phyloP scores from a whole-genome alignment of 345 rosid species.

The Sapria himalayana region DNA sequence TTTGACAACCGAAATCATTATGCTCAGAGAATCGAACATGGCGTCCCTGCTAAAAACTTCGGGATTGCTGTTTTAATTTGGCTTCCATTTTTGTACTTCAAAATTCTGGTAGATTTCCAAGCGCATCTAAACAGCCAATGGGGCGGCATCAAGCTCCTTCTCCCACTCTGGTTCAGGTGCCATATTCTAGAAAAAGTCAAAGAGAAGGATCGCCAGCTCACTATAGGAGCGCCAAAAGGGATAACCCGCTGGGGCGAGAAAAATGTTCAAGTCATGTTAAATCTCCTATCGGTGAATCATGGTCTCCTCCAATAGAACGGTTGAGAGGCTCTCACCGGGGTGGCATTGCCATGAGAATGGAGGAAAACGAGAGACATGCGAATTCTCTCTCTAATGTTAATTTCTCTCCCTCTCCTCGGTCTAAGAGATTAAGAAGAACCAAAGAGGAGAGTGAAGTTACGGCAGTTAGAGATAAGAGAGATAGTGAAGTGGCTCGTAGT shows the following conservation, averaged over 20 bases:
- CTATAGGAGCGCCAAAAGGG: conserved; percentile 20
- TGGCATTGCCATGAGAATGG: conserved; percentile 2
- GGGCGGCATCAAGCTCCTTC: too few species aligned
- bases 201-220: conserved; percentile 25
- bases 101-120: too few species aligned
- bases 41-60: too few species aligned
- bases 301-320: conserved; percentile 5
- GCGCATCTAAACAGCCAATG: too few species aligned
- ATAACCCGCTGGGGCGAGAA: conserved; percentile 19
- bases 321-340: conserved; percentile 5
- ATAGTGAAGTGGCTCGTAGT: conserved; percentile 17
- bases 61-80: too few species aligned
- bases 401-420: conserved; percentile 53
- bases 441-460: conserved; percentile 30
- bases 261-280: conserved; percentile 13
- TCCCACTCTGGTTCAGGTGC: too few species aligned
- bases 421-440: conserved; percentile 37
- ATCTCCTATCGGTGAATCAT: conserved; percentile 17
- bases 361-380: conserved; percentile 6
- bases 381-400: conserved; percentile 15
- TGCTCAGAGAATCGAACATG: too few species aligned
- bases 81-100: too few species aligned
- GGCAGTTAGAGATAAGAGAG: conserved; percentile 27
- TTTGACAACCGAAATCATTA: too few species aligned
- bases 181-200: too few species aligned